Evolutionary conservation across 1,139 yeast species (phyloP).

Genomic region (Nakaseomyces glabratus): DNA sequence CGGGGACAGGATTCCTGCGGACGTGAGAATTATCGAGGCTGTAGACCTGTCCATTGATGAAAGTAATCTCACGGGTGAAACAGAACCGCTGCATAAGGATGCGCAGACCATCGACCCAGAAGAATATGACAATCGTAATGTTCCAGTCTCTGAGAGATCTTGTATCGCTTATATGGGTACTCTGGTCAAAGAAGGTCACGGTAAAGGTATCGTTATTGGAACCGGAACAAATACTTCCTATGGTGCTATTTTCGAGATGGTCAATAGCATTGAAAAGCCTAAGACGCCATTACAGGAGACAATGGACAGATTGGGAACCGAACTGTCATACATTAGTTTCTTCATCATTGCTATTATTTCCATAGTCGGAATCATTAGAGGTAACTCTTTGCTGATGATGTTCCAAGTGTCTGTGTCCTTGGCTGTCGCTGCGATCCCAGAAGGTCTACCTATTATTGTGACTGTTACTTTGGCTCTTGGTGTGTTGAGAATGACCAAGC

Average conservation of each 20-base stretch:
- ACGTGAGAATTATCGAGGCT: slow-evolving; percentile 66
- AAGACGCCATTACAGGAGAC: slow-evolving; percentile 89
- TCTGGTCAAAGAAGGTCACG: slow-evolving; percentile 85
- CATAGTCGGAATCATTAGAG: slow-evolving; percentile 75
- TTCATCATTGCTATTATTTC: slow-evolving; percentile 78
- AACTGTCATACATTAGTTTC: slow-evolving; percentile 72
- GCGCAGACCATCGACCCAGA: slow-evolving; percentile 32
- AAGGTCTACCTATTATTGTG: slow-evolving; percentile 91
- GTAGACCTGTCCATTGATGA: slow-evolving; percentile 78
- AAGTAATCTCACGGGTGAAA: slow-evolving; percentile 88
- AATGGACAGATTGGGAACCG: slow-evolving; percentile 89
- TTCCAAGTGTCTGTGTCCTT: slow-evolving; percentile 89
- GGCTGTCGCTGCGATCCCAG: slow-evolving; percentile 97
- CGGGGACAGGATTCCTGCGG: slow-evolving; percentile 94
- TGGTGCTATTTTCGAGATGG: slow-evolving; percentile 84
- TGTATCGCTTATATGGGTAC: slow-evolving; percentile 93
- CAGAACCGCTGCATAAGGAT: slow-evolving; percentile 64
- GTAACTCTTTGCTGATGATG: slow-evolving; percentile 91
- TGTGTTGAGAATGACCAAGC: slow-evolving; percentile 86
- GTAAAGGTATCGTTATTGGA: slow-evolving; percentile 80
- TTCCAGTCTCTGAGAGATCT: slow-evolving; percentile 54
- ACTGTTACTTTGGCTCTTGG: slow-evolving; percentile 93
- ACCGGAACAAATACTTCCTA: slow-evolving; percentile 82
- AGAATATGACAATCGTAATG: slow-evolving; percentile 26
- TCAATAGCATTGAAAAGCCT: slow-evolving; percentile 87